Evolutionary conservation across 192 early-diverging fungal genomes (phyloP).

Genomic region (Obelidium mucronatum): DNA sequence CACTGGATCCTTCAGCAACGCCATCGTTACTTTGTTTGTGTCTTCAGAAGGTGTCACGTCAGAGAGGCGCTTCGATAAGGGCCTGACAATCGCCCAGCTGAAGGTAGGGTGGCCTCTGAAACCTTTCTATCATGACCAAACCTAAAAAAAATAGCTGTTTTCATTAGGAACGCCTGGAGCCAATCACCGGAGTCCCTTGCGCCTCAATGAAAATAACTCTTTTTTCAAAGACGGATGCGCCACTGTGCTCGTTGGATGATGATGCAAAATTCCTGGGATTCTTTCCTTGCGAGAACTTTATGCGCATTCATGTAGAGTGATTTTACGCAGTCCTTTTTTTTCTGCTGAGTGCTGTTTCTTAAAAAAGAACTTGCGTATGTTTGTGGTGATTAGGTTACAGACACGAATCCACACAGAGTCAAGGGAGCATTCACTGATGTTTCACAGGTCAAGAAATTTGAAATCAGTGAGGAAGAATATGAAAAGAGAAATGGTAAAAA

Average conservation of each 20-base stretch:
- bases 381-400: constrained; percentile 71
- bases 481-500: constrained; percentile 72
- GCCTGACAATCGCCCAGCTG: constrained; percentile 68
- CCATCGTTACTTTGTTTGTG: constrained; percentile 92
- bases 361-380: neutral
- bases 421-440: constrained; percentile 85
- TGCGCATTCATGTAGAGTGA: constrained; percentile 70
- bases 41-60: constrained; percentile 80
- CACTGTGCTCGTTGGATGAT: constrained; percentile 49
- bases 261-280: constrained; percentile 79
- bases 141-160: neutral
- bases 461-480: constrained; percentile 90
- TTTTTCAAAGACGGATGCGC: constrained; percentile 48
- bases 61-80: constrained; percentile 88
- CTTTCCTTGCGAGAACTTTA: constrained; percentile 86
- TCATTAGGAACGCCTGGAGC: constrained; percentile 78
- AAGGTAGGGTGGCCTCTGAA: constrained; percentile 66
- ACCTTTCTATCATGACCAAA: neutral
- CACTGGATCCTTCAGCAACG: constrained; percentile 5
- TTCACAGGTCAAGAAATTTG: constrained; percentile 92
- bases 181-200: constrained; percentile 88
- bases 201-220: constrained; percentile 59
- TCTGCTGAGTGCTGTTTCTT: neutral
- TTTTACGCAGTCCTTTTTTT: neutral
- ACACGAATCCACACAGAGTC: constrained; percentile 70